A percentile compares a stretch with the other conserved stretches of the same genome.
phyloP scores from a whole-genome alignment of 495 filamentous ascomycete genomes.

The Tuber aestivum region DNA sequence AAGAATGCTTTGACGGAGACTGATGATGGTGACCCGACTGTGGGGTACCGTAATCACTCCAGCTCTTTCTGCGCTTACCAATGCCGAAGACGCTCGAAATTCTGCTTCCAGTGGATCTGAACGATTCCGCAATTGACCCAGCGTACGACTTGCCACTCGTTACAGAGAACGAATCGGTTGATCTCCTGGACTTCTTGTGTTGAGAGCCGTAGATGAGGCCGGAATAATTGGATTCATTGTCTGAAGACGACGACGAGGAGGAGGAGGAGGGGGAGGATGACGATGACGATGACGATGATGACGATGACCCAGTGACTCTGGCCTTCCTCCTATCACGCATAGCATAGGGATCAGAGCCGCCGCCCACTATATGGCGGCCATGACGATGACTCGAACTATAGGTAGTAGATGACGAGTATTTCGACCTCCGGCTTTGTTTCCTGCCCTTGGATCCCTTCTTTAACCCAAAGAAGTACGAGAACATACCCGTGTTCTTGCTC shows the following conservation, averaged over 20 bases:
- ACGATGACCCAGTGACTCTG: conserved; percentile 2
- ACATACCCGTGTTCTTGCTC: conserved; percentile 7
- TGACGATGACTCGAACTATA: neutral
- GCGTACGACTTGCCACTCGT: conserved; percentile 21
- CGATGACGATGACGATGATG: conserved; percentile 10
- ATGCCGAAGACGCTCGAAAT: conserved; percentile 17
- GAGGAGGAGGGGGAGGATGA: conserved; percentile 1
- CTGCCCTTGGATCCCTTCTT: neutral
- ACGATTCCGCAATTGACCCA: conserved; percentile 27
- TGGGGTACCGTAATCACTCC: conserved; percentile 32
- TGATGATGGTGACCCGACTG: conserved; percentile 5
- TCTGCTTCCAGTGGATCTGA: conserved; percentile 19
- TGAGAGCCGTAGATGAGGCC: conserved; percentile 29
- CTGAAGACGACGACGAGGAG: conserved; percentile 5
- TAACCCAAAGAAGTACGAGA: conserved; percentile 10
- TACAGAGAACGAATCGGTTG: conserved; percentile 13
- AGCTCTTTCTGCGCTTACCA: conserved; percentile 27
- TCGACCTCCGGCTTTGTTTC: neutral
- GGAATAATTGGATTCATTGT: conserved; percentile 4
- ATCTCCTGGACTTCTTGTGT: conserved; percentile 8
- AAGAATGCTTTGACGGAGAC: neutral
- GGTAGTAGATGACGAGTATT: neutral
- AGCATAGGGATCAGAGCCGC: neutral
- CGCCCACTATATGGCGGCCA: neutral
- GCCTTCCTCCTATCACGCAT: neutral